Percentiles rank a stretch among this genome's conserved stretches.
Evolutionary conservation across 139 green algal genomes (phyloP).

Genomic region (Nannochloris sp.): DNA sequence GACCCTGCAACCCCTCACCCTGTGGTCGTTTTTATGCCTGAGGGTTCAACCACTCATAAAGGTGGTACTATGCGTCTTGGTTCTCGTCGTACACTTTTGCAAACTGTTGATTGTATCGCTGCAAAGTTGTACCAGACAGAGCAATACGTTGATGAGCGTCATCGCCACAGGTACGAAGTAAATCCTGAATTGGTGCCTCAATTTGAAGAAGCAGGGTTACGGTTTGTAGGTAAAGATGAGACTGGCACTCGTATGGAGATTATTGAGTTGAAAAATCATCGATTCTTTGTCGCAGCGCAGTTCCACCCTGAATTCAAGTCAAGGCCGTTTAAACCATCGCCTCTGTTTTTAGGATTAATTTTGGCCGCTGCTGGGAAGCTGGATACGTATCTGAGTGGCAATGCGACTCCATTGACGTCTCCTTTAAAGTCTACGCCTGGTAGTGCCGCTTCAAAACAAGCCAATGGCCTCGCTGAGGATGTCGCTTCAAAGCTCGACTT

Average conservation of each 20-base stretch:
- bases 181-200: conserved; percentile 86
- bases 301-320: conserved; percentile 94
- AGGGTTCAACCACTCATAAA: conserved; percentile 85
- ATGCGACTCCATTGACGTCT: conserved; percentile 14
- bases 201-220: conserved; percentile 75
- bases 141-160: conserved; percentile 83
- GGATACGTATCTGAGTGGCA: conserved; percentile 21
- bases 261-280: conserved; percentile 81
- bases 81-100: conserved; percentile 74
- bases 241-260: conserved; percentile 95
- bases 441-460: too few relatives aligned
- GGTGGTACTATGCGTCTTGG: conserved; percentile 98
- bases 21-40: conserved; percentile 97
- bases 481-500: too few relatives aligned
- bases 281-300: conserved; percentile 85
- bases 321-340: conserved; percentile 59
- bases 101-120: conserved; percentile 81
- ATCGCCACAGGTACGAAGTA: conserved; percentile 95
- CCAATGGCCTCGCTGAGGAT: too few relatives aligned
- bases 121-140: conserved; percentile 91
- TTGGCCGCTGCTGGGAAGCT: conserved; percentile 51
- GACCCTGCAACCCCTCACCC: conserved; percentile 64
- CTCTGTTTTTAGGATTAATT: conserved; percentile 86
- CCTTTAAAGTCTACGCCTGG: conserved; percentile 15
- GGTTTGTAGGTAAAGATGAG: conserved; percentile 92